These are phyloP conservation scores for Lyophyllum shimeji DNA, from an alignment of 768 basidiomycete genomes.

Conservation along the genomic window DNA sequence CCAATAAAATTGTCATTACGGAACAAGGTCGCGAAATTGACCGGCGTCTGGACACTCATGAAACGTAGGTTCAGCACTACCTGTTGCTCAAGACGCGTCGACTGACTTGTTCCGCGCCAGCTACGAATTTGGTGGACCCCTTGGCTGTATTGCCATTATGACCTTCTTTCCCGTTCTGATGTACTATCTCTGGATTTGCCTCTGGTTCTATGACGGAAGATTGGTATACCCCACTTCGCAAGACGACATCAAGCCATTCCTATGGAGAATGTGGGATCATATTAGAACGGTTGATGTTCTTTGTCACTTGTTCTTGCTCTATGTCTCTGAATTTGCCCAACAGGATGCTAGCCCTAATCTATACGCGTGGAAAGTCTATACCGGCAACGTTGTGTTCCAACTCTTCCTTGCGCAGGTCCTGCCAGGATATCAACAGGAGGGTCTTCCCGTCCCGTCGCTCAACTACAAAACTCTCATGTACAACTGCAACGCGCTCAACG, in stretches of 20 bases:
- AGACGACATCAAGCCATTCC: conserved; percentile 75
- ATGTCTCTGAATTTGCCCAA: neutral
- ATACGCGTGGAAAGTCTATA: conserved; percentile 90
- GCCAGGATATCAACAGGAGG: conserved; percentile 92
- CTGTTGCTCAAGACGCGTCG: neutral
- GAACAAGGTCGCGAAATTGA: conserved; percentile 77
- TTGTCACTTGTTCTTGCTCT: neutral
- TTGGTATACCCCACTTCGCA: conserved; percentile 67
- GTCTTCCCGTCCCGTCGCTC: conserved; percentile 93
- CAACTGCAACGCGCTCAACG: conserved; percentile 93
- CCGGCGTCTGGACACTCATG: conserved; percentile 70
- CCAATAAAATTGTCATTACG: conserved; percentile 42
- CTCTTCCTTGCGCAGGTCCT: conserved; percentile 87
- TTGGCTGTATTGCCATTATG: conserved; percentile 92
- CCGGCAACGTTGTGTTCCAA: conserved; percentile 84
- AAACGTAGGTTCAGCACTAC: conserved; percentile 39
- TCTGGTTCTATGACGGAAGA: conserved; percentile 93
- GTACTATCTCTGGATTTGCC: conserved; percentile 99
- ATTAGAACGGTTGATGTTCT: conserved; percentile 58
- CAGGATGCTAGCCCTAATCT: conserved; percentile 92
- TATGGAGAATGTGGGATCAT: conserved; percentile 83
- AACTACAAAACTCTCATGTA: conserved; percentile 92
- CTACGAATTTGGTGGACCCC: conserved; percentile 96
- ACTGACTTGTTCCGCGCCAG: conserved; percentile 37
- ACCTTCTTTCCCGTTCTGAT: conserved; percentile 90